Evolutionary conservation across 2,329 filamentous ascomycete genomes (phyloP).

Genomic region (Fusarium oxysporum): DNA sequence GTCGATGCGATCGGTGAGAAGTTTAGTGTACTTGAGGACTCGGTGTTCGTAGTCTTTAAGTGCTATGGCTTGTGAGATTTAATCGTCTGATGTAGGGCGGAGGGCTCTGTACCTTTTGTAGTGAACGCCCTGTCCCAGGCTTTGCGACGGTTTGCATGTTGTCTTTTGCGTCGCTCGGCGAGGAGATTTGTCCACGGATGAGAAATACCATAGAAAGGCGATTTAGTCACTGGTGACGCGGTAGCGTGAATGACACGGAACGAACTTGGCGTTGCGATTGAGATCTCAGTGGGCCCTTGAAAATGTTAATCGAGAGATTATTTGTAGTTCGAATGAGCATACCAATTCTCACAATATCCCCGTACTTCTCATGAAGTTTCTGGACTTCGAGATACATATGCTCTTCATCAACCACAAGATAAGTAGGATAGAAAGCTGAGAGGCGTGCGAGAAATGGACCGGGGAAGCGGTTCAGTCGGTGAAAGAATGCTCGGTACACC

Average conservation of each 20-base stretch:
- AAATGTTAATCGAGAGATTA: accelerated
- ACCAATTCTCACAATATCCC: constrained; percentile 33
- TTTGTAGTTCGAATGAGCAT: accelerated
- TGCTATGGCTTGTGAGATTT: not conserved
- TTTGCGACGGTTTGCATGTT: constrained; percentile 25
- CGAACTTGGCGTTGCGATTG: constrained; percentile 22
- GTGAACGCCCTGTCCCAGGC: constrained; percentile 34
- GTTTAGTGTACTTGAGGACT: constrained; percentile 12
- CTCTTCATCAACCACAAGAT: not conserved
- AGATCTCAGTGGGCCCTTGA: constrained; percentile 19
- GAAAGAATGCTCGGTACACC: constrained; percentile 21
- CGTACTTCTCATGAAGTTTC: constrained; percentile 25
- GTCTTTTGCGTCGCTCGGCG: not conserved
- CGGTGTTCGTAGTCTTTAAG: constrained; percentile 27
- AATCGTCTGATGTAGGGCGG: accelerated
- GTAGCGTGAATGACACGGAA: constrained; percentile 23
- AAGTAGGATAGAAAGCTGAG: constrained; percentile 6
- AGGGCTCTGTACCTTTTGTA: constrained; percentile 5
- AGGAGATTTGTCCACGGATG: constrained; percentile 19
- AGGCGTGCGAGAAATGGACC: constrained; percentile 24
- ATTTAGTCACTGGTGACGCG: constrained; percentile 9
- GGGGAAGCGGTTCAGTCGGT: constrained; percentile 21
- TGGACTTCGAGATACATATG: constrained; percentile 22
- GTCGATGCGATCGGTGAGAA: not conserved
- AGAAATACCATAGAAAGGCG: constrained; percentile 24